phyloP scores from a whole-genome alignment of 495 filamentous ascomycete genomes.

The Paragyromitra xinjiangensis region DNA sequence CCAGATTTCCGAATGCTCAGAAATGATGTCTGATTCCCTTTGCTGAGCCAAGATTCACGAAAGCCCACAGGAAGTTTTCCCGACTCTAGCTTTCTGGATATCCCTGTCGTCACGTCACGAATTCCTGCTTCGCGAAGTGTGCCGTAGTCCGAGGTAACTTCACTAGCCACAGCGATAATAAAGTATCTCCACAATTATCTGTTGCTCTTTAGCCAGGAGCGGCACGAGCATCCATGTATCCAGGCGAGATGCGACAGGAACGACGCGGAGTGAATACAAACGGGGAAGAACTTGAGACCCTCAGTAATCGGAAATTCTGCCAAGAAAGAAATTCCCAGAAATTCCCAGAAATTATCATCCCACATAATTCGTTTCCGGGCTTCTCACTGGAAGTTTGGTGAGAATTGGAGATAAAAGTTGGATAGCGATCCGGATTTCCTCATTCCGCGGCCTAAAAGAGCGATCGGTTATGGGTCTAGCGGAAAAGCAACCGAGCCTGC shows the following conservation, averaged over 20 bases:
- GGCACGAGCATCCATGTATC: constrained; percentile 28
- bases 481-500: constrained; percentile 10
- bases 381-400: background rate
- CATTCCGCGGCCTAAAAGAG: constrained; percentile 15
- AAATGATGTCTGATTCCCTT: background rate
- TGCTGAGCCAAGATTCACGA: background rate
- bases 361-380: background rate
- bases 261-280: constrained; percentile 10
- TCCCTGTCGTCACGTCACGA: background rate
- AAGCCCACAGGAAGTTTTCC: background rate
- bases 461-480: constrained; percentile 22
- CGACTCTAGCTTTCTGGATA: constrained; percentile 1
- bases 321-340: constrained; percentile 2
- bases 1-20: constrained; percentile 10
- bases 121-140: constrained; percentile 6
- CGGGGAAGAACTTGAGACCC: background rate
- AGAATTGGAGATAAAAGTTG: constrained; percentile 23
- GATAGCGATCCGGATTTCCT: constrained; percentile 14
- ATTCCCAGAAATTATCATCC: constrained; percentile 11
- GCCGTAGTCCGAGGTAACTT: constrained; percentile 11
- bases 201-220: constrained; percentile 16
- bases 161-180: constrained; percentile 30
- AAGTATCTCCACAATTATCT: constrained; percentile 4
- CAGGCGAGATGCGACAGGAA: constrained; percentile 11
- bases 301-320: background rate